Percentiles rank a stretch among this genome's conserved stretches.
Evolutionary conservation across 139 green algal species (phyloP).

Genomic region (Chlamydomonas sp.): DNA sequence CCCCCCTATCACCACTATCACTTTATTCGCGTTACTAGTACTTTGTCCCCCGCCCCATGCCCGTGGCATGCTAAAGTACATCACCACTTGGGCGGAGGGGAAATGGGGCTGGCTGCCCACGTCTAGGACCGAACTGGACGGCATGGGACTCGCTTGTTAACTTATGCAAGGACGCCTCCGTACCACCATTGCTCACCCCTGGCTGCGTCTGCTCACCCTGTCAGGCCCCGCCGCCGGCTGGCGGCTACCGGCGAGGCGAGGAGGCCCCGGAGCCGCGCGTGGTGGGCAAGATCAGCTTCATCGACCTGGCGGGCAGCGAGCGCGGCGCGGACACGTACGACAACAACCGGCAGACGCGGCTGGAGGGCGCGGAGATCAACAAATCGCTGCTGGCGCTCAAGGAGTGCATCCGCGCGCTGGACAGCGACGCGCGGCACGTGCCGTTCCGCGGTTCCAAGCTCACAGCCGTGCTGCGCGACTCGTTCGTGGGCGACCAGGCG

Average conservation of each 20-base stretch:
- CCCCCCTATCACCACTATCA: too few species aligned
- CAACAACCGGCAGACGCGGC: conserved; percentile 88
- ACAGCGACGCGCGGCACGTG: conserved; percentile 91
- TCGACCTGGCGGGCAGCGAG: conserved; percentile 97
- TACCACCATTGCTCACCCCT: too few species aligned
- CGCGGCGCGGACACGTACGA: conserved; percentile 97
- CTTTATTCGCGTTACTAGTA: too few species aligned
- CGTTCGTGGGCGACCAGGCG: conserved; percentile 81
- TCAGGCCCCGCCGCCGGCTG: not conserved
- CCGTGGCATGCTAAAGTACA: not conserved
- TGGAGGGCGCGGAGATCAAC: conserved; percentile 97
- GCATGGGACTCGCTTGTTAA: too few species aligned
- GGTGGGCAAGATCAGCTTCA: conserved; percentile 97
- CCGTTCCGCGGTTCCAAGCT: conserved; percentile 97
- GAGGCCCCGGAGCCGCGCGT: conserved; percentile 33
- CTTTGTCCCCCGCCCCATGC: not conserved
- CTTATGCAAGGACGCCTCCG: too few species aligned
- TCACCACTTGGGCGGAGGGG: too few species aligned
- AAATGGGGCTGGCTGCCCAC: too few species aligned
- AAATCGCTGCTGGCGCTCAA: conserved; percentile 97
- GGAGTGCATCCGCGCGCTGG: conserved; percentile 89
- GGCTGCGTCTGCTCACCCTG: too few species aligned
- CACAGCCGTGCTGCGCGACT: conserved; percentile 82
- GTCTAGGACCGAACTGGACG: too few species aligned
- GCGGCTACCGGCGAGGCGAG: conserved; percentile 10